Conservation (phyloP, 225 moss, liverwort and hornwort genomes). For the Marchantia polymorpha region DNA sequence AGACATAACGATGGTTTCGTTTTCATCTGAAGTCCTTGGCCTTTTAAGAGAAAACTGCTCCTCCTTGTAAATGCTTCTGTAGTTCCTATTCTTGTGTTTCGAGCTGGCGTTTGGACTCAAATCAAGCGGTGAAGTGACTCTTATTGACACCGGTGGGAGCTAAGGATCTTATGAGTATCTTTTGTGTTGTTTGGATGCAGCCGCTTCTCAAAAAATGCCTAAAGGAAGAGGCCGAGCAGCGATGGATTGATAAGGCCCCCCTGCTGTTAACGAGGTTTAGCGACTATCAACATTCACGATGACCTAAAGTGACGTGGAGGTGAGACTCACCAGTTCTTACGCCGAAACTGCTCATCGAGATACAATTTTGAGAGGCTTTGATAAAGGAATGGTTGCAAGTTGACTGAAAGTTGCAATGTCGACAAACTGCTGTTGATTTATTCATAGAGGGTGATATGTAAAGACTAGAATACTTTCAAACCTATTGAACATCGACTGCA, state of each 20-base stretch:
- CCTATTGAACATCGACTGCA: constrained; percentile 20
- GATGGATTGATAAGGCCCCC: constrained; percentile 31
- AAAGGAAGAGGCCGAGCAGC: constrained; percentile 63
- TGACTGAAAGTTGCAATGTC: background rate
- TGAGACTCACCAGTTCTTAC: background rate
- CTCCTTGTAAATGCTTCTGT: too few species aligned
- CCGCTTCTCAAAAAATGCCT: constrained; percentile 83
- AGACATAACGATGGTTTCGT: background rate
- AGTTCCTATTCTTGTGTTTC: too few species aligned
- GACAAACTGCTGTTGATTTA: background rate
- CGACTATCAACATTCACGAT: background rate
- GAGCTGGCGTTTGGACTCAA: background rate
- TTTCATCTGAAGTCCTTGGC: background rate
- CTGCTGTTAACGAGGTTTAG: background rate
- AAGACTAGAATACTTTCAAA: constrained; percentile 9
- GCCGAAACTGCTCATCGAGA: background rate
- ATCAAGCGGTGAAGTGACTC: too few species aligned
- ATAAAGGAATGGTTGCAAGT: constrained; percentile 1
- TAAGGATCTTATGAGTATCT: background rate
- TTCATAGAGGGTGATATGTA: background rate
- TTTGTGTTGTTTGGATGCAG: background rate
- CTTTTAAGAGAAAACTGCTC: too few species aligned
- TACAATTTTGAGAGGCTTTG: background rate
- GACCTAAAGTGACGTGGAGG: background rate
- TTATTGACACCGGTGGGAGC: background rate